These are phyloP conservation scores for Sclerotinia nivalis DNA, from an alignment of 2,329 filamentous ascomycete species.

Conservation along the genomic window DNA sequence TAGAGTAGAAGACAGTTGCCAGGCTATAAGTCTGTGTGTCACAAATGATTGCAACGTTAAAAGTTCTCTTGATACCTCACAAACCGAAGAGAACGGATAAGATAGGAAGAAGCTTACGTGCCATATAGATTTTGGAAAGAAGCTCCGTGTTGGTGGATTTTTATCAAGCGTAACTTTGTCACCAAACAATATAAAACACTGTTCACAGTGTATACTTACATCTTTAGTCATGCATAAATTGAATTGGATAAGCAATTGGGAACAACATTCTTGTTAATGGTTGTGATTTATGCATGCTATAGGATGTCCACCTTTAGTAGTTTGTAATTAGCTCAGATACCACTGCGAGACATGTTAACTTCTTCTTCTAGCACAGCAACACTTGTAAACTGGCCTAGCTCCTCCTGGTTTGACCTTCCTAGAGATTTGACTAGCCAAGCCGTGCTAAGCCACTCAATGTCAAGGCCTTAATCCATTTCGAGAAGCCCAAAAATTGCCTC, in stretches of 20 bases:
- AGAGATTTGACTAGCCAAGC: no score
- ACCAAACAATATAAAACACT: background rate
- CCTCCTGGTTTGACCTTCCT: no score
- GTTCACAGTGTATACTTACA: background rate
- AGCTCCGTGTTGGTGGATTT: background rate
- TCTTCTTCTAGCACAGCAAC: no score
- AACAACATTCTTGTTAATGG: background rate
- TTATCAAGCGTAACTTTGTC: background rate
- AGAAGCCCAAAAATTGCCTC: background rate
- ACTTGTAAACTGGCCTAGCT: no score
- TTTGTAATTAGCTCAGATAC: background rate
- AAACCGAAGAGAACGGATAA: no score
- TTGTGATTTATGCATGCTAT: constrained; percentile 3
- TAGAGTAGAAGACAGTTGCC: no score
- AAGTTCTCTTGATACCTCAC: background rate
- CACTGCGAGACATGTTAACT: background rate
- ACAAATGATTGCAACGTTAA: background rate
- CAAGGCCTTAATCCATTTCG: background rate
- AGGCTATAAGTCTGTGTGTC: background rate
- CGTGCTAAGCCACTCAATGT: background rate
- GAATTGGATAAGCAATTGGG: background rate
- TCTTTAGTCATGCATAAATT: background rate
- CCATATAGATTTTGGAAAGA: background rate
- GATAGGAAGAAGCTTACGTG: background rate
- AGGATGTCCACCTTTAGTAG: constrained; percentile 3